These are phyloP conservation scores for Musa schizocarpa DNA, from an alignment of 176 grass and related monocot genomes.

Conservation along the genomic window DNA sequence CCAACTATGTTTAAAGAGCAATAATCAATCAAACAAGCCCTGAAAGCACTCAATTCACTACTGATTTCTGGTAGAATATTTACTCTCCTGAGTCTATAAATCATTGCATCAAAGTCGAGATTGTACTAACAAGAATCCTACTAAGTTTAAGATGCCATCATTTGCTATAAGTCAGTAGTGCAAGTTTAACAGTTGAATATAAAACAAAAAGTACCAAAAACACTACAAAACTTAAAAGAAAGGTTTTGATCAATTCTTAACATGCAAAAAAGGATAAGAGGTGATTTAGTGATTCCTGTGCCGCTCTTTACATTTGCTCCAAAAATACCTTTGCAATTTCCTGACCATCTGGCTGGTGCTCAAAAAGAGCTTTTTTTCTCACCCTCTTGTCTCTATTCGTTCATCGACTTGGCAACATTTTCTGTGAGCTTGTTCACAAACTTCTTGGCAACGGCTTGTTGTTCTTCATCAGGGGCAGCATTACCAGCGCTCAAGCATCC, in stretches of 20 bases:
- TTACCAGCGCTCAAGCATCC: not conserved
- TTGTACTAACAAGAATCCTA: too few relatives aligned
- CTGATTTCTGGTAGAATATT: too few relatives aligned
- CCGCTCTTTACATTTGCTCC: constrained; percentile 8
- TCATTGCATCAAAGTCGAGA: too few relatives aligned
- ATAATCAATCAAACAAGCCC: too few relatives aligned
- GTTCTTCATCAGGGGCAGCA: not conserved
- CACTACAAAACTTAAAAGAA: too few relatives aligned
- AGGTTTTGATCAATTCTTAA: too few relatives aligned
- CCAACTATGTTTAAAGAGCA: too few relatives aligned
- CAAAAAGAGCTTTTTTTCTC: not conserved
- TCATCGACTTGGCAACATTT: not conserved
- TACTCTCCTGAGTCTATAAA: too few relatives aligned
- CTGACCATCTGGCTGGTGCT: not conserved
- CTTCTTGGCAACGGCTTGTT: not conserved
- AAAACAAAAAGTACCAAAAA: not conserved
- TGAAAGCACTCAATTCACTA: too few relatives aligned
- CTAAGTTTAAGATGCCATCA: not conserved
- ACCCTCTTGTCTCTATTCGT: not conserved
- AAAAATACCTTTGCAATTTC: not conserved
- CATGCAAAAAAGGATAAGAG: too few relatives aligned
- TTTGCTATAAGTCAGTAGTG: not conserved
- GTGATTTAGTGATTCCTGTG: not conserved
- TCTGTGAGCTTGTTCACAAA: not conserved
- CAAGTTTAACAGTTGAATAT: not conserved